phyloP scores from a whole-genome alignment of 495 filamentous ascomycete species.

The Penicillium coprophilum region DNA sequence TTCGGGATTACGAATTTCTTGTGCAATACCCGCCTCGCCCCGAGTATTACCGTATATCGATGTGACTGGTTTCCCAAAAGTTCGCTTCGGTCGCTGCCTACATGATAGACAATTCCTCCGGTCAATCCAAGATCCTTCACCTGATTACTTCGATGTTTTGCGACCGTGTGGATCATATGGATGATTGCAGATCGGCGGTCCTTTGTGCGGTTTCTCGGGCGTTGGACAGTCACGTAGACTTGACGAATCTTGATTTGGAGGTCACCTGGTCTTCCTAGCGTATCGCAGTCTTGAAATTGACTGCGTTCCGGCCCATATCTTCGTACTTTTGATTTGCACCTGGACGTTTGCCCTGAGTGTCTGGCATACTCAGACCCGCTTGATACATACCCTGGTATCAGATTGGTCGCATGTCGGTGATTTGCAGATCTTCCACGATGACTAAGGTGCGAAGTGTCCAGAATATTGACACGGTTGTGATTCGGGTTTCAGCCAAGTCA shows the following conservation, averaged over 20 bases:
- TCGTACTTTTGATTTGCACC: not conserved
- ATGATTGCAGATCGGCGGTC: not conserved
- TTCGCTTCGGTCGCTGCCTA: conserved; percentile 1
- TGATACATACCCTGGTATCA: not conserved
- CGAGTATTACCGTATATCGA: conserved; percentile 9
- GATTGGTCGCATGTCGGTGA: not conserved
- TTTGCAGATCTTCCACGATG: not conserved
- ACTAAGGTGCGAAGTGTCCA: not conserved
- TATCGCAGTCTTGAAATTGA: not conserved
- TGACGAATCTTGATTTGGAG: not conserved
- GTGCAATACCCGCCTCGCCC: conserved; percentile 20
- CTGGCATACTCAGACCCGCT: not conserved
- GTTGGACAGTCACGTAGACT: conserved; percentile 8
- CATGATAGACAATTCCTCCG: not conserved
- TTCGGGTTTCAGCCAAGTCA: not conserved
- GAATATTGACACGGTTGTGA: no score
- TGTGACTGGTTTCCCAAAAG: not conserved
- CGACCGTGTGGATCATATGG: not conserved
- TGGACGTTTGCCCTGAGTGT: conserved; percentile 3
- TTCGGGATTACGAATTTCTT: conserved; percentile 37
- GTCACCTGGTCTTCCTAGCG: not conserved
- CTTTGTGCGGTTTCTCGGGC: not conserved
- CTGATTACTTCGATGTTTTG: not conserved
- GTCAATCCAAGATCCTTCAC: not conserved
- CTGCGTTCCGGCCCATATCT: not conserved